Conservation (phyloP, 2,329 filamentous ascomycete genomes). For the Pseudocercospora vitis region DNA sequence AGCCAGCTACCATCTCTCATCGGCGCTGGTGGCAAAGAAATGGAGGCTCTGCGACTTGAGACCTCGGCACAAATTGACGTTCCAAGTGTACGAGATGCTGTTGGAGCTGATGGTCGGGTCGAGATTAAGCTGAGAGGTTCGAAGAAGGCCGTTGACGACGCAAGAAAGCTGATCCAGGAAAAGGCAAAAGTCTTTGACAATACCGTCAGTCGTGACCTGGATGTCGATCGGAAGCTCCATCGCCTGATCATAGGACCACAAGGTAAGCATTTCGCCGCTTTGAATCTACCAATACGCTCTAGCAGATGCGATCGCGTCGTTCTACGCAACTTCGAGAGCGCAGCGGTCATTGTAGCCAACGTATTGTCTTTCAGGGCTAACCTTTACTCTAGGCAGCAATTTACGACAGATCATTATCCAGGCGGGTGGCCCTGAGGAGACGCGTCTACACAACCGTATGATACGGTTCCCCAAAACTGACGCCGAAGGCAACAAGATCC, state of each 20-base stretch:
- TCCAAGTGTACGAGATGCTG: slow-evolving; percentile 72
- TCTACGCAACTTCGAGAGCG: no score
- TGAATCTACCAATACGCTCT: no score
- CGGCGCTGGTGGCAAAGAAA: slow-evolving; percentile 81
- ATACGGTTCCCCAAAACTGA: slow-evolving; percentile 94
- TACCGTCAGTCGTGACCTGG: slow-evolving; percentile 78
- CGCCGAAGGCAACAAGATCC: slow-evolving; percentile 74
- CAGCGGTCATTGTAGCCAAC: no score
- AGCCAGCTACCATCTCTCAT: slow-evolving; percentile 93
- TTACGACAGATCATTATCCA: slow-evolving; percentile 82
- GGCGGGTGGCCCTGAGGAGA: slow-evolving; percentile 86
- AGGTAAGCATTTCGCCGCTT: slow-evolving; percentile 65
- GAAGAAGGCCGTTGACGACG: slow-evolving; percentile 84
- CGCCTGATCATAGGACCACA: slow-evolving; percentile 82
- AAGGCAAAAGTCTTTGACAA: slow-evolving; percentile 85
- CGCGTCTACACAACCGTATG: slow-evolving; percentile 78
- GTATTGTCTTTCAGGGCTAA: slow-evolving; percentile 44
- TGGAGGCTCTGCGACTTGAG: slow-evolving; percentile 82
- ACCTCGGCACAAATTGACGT: slow-evolving; percentile 92
- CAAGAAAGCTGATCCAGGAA: slow-evolving; percentile 85
- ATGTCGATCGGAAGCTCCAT: slow-evolving; percentile 94
- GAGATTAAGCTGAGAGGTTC: slow-evolving; percentile 92
- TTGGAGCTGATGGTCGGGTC: slow-evolving; percentile 65
- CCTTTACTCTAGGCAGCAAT: slow-evolving; percentile 65
- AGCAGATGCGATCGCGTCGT: no score